These are phyloP conservation scores for Debaryomyces sp. DNA, from an alignment of 1,139 yeast genomes.

Conservation along the genomic window DNA sequence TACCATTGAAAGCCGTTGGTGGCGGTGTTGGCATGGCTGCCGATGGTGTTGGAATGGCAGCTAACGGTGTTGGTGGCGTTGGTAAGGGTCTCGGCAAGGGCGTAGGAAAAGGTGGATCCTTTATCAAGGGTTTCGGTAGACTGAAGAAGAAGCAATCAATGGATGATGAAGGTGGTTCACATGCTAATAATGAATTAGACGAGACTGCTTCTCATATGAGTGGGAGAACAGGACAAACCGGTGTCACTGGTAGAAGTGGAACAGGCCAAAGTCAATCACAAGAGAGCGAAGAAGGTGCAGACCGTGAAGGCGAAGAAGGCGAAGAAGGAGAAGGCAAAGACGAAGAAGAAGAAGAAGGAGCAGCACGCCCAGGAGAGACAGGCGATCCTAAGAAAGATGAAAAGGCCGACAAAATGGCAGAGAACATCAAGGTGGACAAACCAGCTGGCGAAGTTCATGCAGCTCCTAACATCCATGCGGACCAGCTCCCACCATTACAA, in stretches of 20 bases:
- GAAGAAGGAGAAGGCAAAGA: background rate
- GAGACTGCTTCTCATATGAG: constrained; percentile 5
- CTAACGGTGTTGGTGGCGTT: constrained; percentile 51
- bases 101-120: constrained; percentile 4
- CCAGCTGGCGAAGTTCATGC: constrained; percentile 20
- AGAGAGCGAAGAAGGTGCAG: constrained; percentile 10
- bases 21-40: constrained; percentile 41
- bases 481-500: constrained; percentile 46
- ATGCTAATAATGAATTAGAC: background rate
- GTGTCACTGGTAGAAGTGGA: constrained; percentile 6
- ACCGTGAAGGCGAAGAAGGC: background rate
- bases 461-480: constrained; percentile 39
- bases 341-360: constrained; percentile 9
- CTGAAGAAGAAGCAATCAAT: constrained; percentile 22
- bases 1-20: constrained; percentile 51
- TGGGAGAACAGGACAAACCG: constrained; percentile 7
- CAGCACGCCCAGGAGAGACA: background rate
- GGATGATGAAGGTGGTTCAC: constrained; percentile 12
- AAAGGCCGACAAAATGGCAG: constrained; percentile 6
- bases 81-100: constrained; percentile 35
- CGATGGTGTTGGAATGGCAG: constrained; percentile 35
- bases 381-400: constrained; percentile 1
- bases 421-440: constrained; percentile 15
- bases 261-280: constrained; percentile 2
- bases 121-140: constrained; percentile 18